Percentiles rank a stretch among this genome's conserved stretches.
Evolutionary conservation across 2,329 filamentous ascomycete species (phyloP).

Genomic region (Sclerotinia spermophila): DNA sequence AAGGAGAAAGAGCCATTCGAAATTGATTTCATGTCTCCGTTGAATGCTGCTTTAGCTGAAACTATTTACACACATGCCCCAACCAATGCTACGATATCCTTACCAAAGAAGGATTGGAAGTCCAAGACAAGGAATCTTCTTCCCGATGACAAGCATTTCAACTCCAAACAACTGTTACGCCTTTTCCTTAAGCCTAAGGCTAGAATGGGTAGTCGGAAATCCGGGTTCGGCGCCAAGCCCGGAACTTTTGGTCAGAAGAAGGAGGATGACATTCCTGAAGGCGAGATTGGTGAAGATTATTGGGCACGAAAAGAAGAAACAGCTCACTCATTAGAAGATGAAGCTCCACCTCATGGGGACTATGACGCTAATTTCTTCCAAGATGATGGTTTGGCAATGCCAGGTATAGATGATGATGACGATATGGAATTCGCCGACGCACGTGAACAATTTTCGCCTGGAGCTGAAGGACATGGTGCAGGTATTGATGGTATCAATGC

Average conservation of each 20-base stretch:
- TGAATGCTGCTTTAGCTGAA: conserved; percentile 68
- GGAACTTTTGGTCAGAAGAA: conserved; percentile 45
- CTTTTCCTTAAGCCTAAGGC: conserved; percentile 95
- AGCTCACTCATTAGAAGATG: conserved; percentile 50
- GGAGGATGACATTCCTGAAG: conserved; percentile 57
- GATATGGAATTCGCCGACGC: conserved; percentile 77
- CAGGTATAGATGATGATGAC: conserved; percentile 58
- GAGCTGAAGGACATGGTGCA: conserved; percentile 45
- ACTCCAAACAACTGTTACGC: conserved; percentile 81
- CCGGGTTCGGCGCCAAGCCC: conserved; percentile 46
- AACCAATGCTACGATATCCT: conserved; percentile 74
- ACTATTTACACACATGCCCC: conserved; percentile 76
- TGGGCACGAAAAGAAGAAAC: conserved; percentile 72
- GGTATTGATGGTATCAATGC: conserved; percentile 48
- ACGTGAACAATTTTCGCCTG: conserved; percentile 72
- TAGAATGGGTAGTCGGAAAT: conserved; percentile 66
- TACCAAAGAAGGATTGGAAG: conserved; percentile 94
- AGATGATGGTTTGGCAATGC: conserved; percentile 72
- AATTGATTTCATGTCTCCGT: conserved; percentile 79
- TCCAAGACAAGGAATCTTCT: conserved; percentile 89
- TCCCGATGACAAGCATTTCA: conserved; percentile 97
- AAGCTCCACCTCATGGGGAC: conserved; percentile 62
- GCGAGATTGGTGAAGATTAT: conserved; percentile 91
- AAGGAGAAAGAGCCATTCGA: conserved; percentile 97
- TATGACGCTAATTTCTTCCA: conserved; percentile 99